Evolutionary conservation across 805 yeast genomes (phyloP), one percentile per base, ranked within the genome.

Genomic region (Tetrapisispora nanseiensis): DNA sequence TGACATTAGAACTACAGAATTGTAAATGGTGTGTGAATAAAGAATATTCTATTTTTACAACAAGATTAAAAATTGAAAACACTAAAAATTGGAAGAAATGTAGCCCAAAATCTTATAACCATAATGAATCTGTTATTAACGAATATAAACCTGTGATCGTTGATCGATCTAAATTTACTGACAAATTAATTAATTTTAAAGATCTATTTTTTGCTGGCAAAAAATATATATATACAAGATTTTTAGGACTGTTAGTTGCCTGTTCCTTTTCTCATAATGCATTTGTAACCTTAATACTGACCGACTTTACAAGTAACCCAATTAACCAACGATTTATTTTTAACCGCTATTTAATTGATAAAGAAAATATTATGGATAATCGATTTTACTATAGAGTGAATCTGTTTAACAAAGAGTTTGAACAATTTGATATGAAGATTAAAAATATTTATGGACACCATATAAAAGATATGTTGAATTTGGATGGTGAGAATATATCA

Each of bases 261-360:
- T 46, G 48, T 30, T 37, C 56, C 2, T 49, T 47, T 37, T 53
- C 52, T 27, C 39, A 43, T 19, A 29, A 33, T 0, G 22, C 39
- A 4, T 54, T 41, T 40, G 46, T 40, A 1, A 37, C 47, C 16
- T 37, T 56, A 37, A 49, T 54, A 11, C 55, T 59, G 26, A 58
- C 63, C 10, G 64, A 59, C 46, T 58, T 59, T 34, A 58, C 59
- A 2, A 28, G 39, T 7, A 57, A 55, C 37, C 26, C 41, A 1
- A 39, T 42, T 6, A 33, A 28, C 21, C 54, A 48, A 31, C 51
- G 51, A 22, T 51, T 51, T 30, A 44, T 56, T 6, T 51, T 53
- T 34, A 60, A 52, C 39, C 46, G 47, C 12, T 56, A 47, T 30
- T n/a, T 59, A 26, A 41, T 57, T 23, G 47, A 51, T 22, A 48